Conservation (phyloP, 768 basidiomycete genomes). For the Termitomyces sp. region DNA sequence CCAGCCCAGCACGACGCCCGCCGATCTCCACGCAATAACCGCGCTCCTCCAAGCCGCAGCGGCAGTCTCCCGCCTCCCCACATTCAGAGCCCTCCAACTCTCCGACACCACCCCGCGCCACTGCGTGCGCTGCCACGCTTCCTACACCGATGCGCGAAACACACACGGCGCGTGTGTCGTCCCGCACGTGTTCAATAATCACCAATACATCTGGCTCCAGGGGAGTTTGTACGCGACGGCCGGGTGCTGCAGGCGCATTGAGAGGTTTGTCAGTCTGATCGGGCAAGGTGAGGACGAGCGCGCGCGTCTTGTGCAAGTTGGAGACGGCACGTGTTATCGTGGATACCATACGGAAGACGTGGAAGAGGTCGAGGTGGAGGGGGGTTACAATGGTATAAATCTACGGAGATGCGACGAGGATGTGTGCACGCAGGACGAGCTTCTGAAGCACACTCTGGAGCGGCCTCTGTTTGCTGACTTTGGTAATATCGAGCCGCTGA, state of each 20-base stretch:
- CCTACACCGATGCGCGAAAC: slow-evolving; percentile 8
- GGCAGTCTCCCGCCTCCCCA: not conserved
- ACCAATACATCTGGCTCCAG: not conserved
- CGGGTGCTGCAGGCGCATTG: not conserved
- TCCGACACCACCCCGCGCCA: slow-evolving; percentile 3
- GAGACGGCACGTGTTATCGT: slow-evolving; percentile 1
- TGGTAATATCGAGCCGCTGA: not conserved
- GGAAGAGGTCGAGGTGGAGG: slow-evolving; percentile 5
- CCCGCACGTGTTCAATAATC: slow-evolving; percentile 6
- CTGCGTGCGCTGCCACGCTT: slow-evolving; percentile 11
- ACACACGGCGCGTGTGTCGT: slow-evolving; percentile 4
- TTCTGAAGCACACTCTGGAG: not conserved
- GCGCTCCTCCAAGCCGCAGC: slow-evolving; percentile 2
- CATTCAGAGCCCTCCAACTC: slow-evolving; percentile 2
- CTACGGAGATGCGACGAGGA: slow-evolving; percentile 3
- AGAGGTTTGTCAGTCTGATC: not conserved
- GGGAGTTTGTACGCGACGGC: not conserved
- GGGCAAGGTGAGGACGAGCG: not conserved
- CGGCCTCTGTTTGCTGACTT: slow-evolving; percentile 1
- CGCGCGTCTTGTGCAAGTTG: not conserved
- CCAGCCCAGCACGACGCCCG: not conserved
- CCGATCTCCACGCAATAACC: slow-evolving; percentile 2
- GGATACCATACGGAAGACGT: slow-evolving; percentile 12
- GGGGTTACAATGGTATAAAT: slow-evolving; percentile 7
- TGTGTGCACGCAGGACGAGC: not conserved